Percentiles rank a stretch among this genome's conserved stretches.
These are phyloP conservation scores for Medicago arabica DNA, from an alignment of 306 rosid genomes.

Conservation along the genomic window DNA sequence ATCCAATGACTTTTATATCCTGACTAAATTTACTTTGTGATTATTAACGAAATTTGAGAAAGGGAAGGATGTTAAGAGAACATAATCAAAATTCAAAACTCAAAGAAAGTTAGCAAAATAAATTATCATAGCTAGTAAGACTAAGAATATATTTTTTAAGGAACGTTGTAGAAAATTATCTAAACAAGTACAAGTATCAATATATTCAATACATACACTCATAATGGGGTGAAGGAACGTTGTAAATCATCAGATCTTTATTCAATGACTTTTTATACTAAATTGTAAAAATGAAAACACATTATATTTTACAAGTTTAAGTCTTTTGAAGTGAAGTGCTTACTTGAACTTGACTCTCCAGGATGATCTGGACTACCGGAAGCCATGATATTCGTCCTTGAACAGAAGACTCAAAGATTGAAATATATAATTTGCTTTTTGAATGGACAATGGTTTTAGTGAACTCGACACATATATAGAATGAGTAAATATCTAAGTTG, in stretches of 20 bases:
- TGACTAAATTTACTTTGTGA: too few relatives aligned
- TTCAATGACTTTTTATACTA: too few relatives aligned
- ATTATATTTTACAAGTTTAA: background rate
- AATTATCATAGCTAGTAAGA: too few relatives aligned
- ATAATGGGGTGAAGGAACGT: too few relatives aligned
- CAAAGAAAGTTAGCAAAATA: too few relatives aligned
- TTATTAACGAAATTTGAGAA: background rate
- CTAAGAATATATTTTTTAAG: too few relatives aligned
- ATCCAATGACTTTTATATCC: too few relatives aligned
- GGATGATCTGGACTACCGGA: conserved; percentile 27
- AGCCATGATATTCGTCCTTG: conserved; percentile 38
- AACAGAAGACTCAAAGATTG: background rate
- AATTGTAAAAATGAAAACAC: background rate
- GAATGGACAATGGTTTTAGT: background rate
- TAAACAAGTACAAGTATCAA: too few relatives aligned
- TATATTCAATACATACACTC: too few relatives aligned
- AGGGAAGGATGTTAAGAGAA: background rate
- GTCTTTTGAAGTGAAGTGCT: background rate
- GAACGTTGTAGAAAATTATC: too few relatives aligned
- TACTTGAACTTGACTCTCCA: conserved; percentile 45
- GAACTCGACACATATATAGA: background rate
- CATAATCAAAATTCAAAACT: too few relatives aligned
- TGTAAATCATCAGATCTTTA: too few relatives aligned
- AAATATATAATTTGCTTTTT: background rate
- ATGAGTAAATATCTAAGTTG: background rate